A percentile compares a stretch with the other conserved stretches of the same genome.
Conservation (phyloP, 75 land plant species). For the Picea sitchensis region DNA sequence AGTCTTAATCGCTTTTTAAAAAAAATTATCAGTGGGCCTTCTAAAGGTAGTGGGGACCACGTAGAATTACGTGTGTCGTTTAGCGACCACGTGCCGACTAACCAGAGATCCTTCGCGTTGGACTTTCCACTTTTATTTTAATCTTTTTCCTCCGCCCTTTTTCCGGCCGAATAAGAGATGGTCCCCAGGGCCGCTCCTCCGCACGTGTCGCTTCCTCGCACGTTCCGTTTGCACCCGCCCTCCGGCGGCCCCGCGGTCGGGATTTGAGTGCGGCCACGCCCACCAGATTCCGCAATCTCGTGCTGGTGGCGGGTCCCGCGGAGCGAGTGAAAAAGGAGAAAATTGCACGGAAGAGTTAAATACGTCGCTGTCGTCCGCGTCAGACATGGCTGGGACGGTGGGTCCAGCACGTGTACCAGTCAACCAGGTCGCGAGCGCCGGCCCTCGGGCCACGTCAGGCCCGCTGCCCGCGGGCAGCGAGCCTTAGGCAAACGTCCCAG, state of each 20-base stretch:
- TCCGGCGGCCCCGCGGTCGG: neutral
- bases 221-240: neutral
- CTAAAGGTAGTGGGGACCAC: neutral
- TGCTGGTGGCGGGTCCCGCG: neutral
- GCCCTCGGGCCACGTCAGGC: neutral
- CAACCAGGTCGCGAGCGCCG: neutral
- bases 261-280: conserved; percentile 1
- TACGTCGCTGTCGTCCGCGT: neutral
- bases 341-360: neutral
- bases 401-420: neutral
- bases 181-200: neutral
- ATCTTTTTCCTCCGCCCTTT: neutral
- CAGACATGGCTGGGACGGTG: neutral
- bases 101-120: neutral
- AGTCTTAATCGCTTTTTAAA: too few relatives aligned
- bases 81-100: conserved; percentile 3
- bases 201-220: neutral
- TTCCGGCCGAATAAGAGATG: neutral
- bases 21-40: too few relatives aligned
- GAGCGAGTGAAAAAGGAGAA: neutral
- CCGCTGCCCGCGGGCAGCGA: conserved; percentile 5
- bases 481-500: neutral
- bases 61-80: neutral
- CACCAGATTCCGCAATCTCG: conserved; percentile 8
- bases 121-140: too few relatives aligned